phyloP scores from a whole-genome alignment of 352 stramenopile genomes.

The Peronosclerospora sorghi region DNA sequence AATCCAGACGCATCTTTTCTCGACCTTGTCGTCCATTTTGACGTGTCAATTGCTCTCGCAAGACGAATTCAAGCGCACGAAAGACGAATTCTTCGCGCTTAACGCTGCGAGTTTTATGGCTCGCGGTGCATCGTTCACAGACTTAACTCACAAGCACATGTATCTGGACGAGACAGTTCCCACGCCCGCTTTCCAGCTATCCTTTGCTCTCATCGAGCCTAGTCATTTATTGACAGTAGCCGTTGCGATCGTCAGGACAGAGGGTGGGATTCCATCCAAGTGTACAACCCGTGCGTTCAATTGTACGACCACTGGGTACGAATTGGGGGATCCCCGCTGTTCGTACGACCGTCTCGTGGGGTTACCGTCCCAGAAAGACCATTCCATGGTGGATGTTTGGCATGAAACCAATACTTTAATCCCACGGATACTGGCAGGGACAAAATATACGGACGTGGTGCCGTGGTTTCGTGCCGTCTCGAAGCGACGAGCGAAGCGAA shows the following conservation, averaged over 20 bases:
- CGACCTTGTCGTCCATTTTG: constrained; percentile 22
- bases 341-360: constrained; percentile 55
- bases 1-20: constrained; percentile 33
- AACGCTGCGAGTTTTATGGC: constrained; percentile 60
- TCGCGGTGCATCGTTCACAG: constrained; percentile 38
- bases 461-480: constrained; percentile 42
- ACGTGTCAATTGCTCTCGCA: constrained; percentile 21
- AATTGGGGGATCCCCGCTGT: constrained; percentile 28
- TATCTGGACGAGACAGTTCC: constrained; percentile 49
- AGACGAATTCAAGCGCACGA: constrained; percentile 30
- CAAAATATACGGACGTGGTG: constrained; percentile 49
- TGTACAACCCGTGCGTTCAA: too few species aligned
- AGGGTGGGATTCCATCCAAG: constrained; percentile 3
- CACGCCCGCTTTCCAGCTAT: constrained; percentile 30
- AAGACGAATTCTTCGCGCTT: constrained; percentile 26
- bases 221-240: constrained; percentile 38
- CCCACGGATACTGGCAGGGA: constrained; percentile 46
- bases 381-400: constrained; percentile 70
- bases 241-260: constrained; percentile 30
- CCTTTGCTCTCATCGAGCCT: constrained; percentile 35
- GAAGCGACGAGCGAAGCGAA: constrained; percentile 27
- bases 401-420: constrained; percentile 42
- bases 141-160: constrained; percentile 50
- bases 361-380: constrained; percentile 37
- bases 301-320: constrained; percentile 2